A percentile compares a stretch with the other conserved stretches of the same genome.
Evolutionary conservation across 108 stramenopile species (phyloP).

Genomic region (Fragilaria radians): DNA sequence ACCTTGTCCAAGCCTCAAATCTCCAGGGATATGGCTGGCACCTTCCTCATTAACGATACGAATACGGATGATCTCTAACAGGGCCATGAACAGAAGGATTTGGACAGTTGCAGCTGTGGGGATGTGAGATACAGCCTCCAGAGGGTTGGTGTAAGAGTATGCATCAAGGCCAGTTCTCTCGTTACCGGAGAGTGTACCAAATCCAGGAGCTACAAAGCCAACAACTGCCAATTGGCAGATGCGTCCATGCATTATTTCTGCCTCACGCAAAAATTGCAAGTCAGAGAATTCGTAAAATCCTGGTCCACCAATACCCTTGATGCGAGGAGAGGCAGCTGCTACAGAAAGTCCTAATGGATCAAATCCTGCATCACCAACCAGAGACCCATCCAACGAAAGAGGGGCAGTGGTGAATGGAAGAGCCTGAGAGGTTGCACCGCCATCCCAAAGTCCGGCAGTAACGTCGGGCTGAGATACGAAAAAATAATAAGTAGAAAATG

Average conservation of each 20-base stretch:
- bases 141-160: constrained; percentile 90
- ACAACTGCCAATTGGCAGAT: constrained; percentile 94
- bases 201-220: constrained; percentile 92
- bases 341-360: constrained; percentile 95
- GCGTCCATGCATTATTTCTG: constrained; percentile 96
- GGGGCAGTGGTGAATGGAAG: constrained; percentile 75
- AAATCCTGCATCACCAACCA: constrained; percentile 93
- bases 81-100: constrained; percentile 80
- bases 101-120: constrained; percentile 81
- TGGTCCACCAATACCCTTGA: constrained; percentile 25
- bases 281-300: constrained; percentile 25
- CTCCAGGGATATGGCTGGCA: constrained; percentile 68
- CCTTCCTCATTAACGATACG: constrained; percentile 77
- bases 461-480: neutral
- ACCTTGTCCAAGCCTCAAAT: constrained; percentile 86
- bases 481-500: neutral
- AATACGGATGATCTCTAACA: constrained; percentile 82
- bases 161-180: constrained; percentile 86
- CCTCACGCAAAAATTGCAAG: constrained; percentile 91
- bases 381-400: constrained; percentile 83
- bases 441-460: neutral
- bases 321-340: constrained; percentile 64
- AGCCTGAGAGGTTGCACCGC: constrained; percentile 46
- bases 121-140: constrained; percentile 74
- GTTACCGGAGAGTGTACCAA: constrained; percentile 94